Base-by-base conservation (phyloP, 1,284 basidiomycete species). In the Moniliophthora roreri region DNA sequence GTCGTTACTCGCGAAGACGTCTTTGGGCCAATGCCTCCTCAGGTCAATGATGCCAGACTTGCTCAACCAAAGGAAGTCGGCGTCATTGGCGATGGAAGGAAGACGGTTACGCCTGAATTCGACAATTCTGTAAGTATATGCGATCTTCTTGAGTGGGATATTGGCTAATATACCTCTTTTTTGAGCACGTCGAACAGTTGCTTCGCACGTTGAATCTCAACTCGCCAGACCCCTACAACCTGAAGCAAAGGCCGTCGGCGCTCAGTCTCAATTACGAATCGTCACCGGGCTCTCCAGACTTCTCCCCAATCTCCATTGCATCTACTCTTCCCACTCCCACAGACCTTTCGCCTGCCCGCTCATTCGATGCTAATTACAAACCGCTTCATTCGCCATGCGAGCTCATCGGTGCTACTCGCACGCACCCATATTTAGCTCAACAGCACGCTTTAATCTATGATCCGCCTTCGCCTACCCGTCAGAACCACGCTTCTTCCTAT, bases 1-100 rank as follows among this genome's bases (percentile, higher is more conserved):
- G 52, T 68, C 54, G 67, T 73, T 57, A 73, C 64, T 59, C 72
- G 71, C 52, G 80, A 87, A 58, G 86, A 88, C 61, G 76, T 86
- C 54, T 89, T 89, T 62, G 85, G 84, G 4, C 76, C 66, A 34
- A 35, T 39, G 8, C 47, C 52, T 13, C 37, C 64, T 42, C 58
- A 46, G n/a, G 21, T 52, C 50, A 57, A 64, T 45, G 65, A 64
- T 42, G 54, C 67, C 40, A 69, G 68, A 51, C 73, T 23, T 16
- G 16, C 18, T 32, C 24, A 41, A 20, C 40, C 28, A n/a, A 79
- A 71, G 65, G 76, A 79, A 57, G 73, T 89, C 48, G 87, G 88
- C 16, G 85, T 85, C 62, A 84, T 89, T 62, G 87, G 87, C 37
- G 87, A 89, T 62, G 87, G 87, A 16, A 79, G 87, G 60, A 87